Percentiles rank a stretch among this genome's conserved stretches.
These are phyloP conservation scores for Allodekkera sacchari DNA, from an alignment of 805 yeast species.

Conservation along the genomic window DNA sequence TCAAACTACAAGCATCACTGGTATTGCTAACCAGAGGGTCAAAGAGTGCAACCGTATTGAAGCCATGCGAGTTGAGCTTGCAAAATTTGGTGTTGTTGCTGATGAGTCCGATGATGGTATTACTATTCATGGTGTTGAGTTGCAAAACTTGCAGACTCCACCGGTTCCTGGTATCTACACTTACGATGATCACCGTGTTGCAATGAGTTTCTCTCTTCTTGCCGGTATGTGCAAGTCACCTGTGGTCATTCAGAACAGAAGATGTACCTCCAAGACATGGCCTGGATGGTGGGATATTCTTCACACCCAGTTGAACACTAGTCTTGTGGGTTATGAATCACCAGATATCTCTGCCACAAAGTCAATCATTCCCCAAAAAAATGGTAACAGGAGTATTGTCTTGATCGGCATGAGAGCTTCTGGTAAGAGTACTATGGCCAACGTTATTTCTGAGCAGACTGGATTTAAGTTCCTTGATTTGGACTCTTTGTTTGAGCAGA, in stretches of 20 bases:
- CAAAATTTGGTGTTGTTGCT: slow-evolving; percentile 83
- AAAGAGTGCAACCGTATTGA: slow-evolving; percentile 94
- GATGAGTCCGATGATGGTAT: slow-evolving; percentile 89
- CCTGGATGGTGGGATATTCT: slow-evolving; percentile 99
- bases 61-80: slow-evolving; percentile 86
- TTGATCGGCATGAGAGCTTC: slow-evolving; percentile 98
- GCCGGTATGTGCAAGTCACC: slow-evolving; percentile 59
- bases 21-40: slow-evolving; percentile 97
- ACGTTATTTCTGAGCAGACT: slow-evolving; percentile 63
- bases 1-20: slow-evolving; percentile 69
- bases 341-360: slow-evolving; percentile 8
- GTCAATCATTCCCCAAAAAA: slow-evolving; percentile 18
- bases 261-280: slow-evolving; percentile 97
- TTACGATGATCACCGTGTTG: slow-evolving; percentile 96
- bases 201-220: slow-evolving; percentile 89
- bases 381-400: slow-evolving; percentile 52
- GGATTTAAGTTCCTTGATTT: slow-evolving; percentile 69
- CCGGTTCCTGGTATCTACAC: slow-evolving; percentile 54
- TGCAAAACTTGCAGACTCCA: slow-evolving; percentile 48
- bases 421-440: slow-evolving; percentile 82
- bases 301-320: slow-evolving; percentile 56
- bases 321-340: slow-evolving; percentile 62
- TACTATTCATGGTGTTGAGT: slow-evolving; percentile 64
- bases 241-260: slow-evolving; percentile 73
- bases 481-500: slow-evolving; percentile 62